Evolutionary conservation across 176 grass and related monocot genomes (phyloP), one percentile per base, ranked within the genome.

Genomic region (Dendrocalamus sinicus): DNA sequence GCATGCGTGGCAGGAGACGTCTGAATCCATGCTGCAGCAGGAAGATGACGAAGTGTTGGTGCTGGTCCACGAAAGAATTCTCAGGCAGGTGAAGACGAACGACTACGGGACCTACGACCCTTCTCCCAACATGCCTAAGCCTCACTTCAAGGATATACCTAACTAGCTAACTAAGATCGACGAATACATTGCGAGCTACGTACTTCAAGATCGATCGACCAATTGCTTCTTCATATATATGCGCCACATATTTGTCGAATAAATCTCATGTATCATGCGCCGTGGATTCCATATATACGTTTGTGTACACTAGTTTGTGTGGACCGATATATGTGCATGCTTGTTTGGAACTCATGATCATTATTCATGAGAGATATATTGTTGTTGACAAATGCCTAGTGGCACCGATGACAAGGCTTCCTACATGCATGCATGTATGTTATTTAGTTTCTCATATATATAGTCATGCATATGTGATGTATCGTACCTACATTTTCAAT

Each of bases 131-230:
- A 86, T 96, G 80, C 46, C 85, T 35, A 96, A 93, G 87, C 94
- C 94, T 91, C 91, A 82, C 83, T 93, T 93, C 84, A 96, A 96
- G 83, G 83, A 87, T 44, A 93, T 96, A 88, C 94, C 94, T 0
- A 95, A 93, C 47, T 93, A 85, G 72, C 39, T 59, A 69, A 67
- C 39, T 59, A 20, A 81, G 30, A 50, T 72, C 70, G 35, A 71
- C 23, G 65, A 67, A 52, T 63, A 40, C 24, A 46, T 77, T 26
- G 11, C 39, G 40, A 37, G 13, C 32, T 3, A 39, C 1, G 19
- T 48, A 35, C 35, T 55, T 71, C 67, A 47, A 46, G 53, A 72
- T 72, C 53, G 23, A 83, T n/a, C 23, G 48, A 40, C 60, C 52
- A 61, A 48, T 55, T 46, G 12, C 62, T 45, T 50, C 52, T 17